These are phyloP conservation scores for Cladosporium sp. DNA, from an alignment of 2,329 filamentous ascomycete genomes.

Conservation along the genomic window DNA sequence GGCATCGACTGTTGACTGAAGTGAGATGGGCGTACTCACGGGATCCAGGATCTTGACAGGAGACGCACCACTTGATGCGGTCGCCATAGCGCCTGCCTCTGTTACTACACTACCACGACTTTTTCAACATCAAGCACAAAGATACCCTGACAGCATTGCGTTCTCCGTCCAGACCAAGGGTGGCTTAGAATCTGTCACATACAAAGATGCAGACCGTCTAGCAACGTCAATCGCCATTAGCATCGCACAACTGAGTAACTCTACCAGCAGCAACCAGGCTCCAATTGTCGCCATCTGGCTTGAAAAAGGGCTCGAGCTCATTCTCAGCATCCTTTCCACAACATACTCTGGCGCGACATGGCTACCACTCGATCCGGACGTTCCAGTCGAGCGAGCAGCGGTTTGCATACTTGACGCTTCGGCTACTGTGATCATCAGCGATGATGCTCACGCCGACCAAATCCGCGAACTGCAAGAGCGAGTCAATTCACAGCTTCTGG, in stretches of 20 bases:
- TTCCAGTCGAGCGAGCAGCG: conserved; percentile 20
- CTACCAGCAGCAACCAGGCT: background rate
- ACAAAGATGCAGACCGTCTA: conserved; percentile 17
- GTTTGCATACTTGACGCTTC: conserved; percentile 18
- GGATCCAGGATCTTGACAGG: conserved; percentile 16
- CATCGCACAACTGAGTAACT: conserved; percentile 1
- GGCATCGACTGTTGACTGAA: background rate
- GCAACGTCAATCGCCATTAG: conserved; percentile 17
- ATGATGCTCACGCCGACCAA: conserved; percentile 16
- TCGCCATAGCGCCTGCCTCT: conserved; percentile 15
- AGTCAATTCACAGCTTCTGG: conserved; percentile 2
- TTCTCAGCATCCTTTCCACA: conserved; percentile 21
- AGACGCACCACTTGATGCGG: conserved; percentile 14
- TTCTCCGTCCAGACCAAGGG: conserved; percentile 18
- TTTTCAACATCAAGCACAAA: conserved; percentile 16
- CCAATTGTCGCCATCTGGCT: conserved; percentile 22
- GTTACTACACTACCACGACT: conserved; percentile 20
- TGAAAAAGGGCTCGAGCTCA: conserved; percentile 21
- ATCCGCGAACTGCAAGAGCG: conserved; percentile 15
- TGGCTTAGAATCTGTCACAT: conserved; percentile 18
- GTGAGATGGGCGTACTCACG: background rate
- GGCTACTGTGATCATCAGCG: conserved; percentile 18
- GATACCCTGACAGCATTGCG: conserved; percentile 16
- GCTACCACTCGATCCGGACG: conserved; percentile 24
- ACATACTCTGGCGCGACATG: conserved; percentile 25